Percentiles rank a stretch among this genome's conserved stretches.
Evolutionary conservation across 2,329 filamentous ascomycete genomes (phyloP).

Genomic region (Scedosporium minutisporum): DNA sequence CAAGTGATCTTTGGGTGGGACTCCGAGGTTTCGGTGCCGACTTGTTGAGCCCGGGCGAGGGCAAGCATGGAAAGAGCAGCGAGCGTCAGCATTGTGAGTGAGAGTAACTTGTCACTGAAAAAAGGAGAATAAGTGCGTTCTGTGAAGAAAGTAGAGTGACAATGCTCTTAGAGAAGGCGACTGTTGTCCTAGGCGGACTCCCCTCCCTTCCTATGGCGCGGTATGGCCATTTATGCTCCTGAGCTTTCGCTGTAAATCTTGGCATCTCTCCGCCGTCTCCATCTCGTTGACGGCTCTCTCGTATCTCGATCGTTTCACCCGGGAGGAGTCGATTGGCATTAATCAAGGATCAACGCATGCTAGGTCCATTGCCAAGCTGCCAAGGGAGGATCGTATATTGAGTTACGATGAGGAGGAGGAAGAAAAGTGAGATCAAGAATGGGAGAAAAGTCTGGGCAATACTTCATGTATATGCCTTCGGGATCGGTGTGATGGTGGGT

Average conservation of each 20-base stretch:
- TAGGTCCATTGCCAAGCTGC: background rate
- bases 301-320: background rate
- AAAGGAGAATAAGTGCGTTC: background rate
- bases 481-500: background rate
- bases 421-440: background rate
- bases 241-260: background rate
- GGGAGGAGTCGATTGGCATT: background rate
- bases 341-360: background rate
- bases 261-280: background rate
- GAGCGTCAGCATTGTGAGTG: background rate
- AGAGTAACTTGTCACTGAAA: background rate
- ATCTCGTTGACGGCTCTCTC: background rate
- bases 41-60: conserved; percentile 28
- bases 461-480: background rate
- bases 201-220: background rate
- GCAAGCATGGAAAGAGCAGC: conserved; percentile 19
- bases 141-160: background rate
- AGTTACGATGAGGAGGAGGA: background rate
- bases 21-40: conserved; percentile 26
- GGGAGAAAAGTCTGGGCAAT: background rate
- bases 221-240: background rate
- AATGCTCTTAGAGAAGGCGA: background rate
- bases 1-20: conserved; percentile 31
- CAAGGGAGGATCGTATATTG: background rate
- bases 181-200: background rate